Conservation (phyloP, 352 stramenopile genomes). For the Pythium vanterpoolii region DNA sequence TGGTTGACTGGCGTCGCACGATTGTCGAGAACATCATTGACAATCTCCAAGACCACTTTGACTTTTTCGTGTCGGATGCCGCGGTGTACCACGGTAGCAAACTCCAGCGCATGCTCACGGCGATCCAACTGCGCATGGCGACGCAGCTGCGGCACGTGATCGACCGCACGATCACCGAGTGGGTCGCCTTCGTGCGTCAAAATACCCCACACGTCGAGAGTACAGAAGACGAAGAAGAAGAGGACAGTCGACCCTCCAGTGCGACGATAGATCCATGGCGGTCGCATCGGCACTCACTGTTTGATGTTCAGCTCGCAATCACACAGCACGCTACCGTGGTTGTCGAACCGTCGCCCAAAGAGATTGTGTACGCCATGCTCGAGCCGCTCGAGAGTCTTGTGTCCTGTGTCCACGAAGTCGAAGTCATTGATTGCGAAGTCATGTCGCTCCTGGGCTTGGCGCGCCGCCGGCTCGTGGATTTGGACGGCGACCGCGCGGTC, state of each 20-base stretch:
- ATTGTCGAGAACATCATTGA: slow-evolving; percentile 93
- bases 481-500: slow-evolving; percentile 41
- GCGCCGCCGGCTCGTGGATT: slow-evolving; percentile 46
- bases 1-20: slow-evolving; percentile 86
- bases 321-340: slow-evolving; percentile 39
- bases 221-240: neutral
- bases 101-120: slow-evolving; percentile 77
- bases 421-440: slow-evolving; percentile 87
- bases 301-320: slow-evolving; percentile 63
- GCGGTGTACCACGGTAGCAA: slow-evolving; percentile 45
- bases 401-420: slow-evolving; percentile 70
- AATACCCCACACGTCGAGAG: slow-evolving; percentile 23
- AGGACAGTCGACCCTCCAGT: neutral
- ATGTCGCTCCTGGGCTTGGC: slow-evolving; percentile 87
- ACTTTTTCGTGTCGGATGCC: slow-evolving; percentile 89
- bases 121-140: slow-evolving; percentile 83
- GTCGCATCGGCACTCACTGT: slow-evolving; percentile 65
- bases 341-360: slow-evolving; percentile 54
- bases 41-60: slow-evolving; percentile 91
- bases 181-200: slow-evolving; percentile 51
- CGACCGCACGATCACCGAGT: slow-evolving; percentile 46
- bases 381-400: slow-evolving; percentile 80
- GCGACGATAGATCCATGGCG: slow-evolving; percentile 29
- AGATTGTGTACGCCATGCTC: slow-evolving; percentile 78
- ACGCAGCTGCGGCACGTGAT: slow-evolving; percentile 81